A percentile compares a stretch with the other conserved stretches of the same genome.
phyloP scores from a whole-genome alignment of 139 green algal species.

The Picochlorum sp. region DNA sequence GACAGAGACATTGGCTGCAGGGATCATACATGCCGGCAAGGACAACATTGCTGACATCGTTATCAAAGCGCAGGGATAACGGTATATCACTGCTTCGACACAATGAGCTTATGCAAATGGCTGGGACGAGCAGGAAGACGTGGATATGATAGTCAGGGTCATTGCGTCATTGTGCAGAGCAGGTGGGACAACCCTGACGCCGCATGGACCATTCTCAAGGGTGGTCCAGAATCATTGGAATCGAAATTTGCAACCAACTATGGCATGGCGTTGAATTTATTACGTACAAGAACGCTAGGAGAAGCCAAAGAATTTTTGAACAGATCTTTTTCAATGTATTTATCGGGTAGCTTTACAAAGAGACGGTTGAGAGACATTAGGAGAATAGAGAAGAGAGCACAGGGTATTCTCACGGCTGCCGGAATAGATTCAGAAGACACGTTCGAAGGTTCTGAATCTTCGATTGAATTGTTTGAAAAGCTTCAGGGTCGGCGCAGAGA shows the following conservation, averaged over 20 bases:
- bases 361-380: slow-evolving; percentile 16
- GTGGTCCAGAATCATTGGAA: slow-evolving; percentile 65
- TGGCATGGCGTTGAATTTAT: slow-evolving; percentile 81
- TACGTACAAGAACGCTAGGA: slow-evolving; percentile 55
- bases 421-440: not conserved
- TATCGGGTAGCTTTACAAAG: slow-evolving; percentile 11
- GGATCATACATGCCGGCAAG: slow-evolving; percentile 98
- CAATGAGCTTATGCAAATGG: slow-evolving; percentile 83
- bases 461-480: slow-evolving; percentile 27
- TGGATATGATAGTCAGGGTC: slow-evolving; percentile 67
- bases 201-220: slow-evolving; percentile 55
- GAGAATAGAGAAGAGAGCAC: slow-evolving; percentile 24
- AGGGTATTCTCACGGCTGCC: slow-evolving; percentile 13
- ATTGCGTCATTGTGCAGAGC: slow-evolving; percentile 63
- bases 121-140: slow-evolving; percentile 65
- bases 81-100: slow-evolving; percentile 52
- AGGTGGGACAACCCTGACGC: slow-evolving; percentile 68
- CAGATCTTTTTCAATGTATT: slow-evolving; percentile 41
- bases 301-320: slow-evolving; percentile 65
- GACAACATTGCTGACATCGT: slow-evolving; percentile 68
- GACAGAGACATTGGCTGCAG: slow-evolving; percentile 92
- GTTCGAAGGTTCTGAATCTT: not conserved
- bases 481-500: slow-evolving; percentile 24
- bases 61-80: slow-evolving; percentile 54
- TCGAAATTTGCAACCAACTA: slow-evolving; percentile 65